A percentile compares a stretch with the other conserved stretches of the same genome.
Evolutionary conservation across 495 filamentous ascomycete species (phyloP).

Genomic region (Aspergillus affinis): DNA sequence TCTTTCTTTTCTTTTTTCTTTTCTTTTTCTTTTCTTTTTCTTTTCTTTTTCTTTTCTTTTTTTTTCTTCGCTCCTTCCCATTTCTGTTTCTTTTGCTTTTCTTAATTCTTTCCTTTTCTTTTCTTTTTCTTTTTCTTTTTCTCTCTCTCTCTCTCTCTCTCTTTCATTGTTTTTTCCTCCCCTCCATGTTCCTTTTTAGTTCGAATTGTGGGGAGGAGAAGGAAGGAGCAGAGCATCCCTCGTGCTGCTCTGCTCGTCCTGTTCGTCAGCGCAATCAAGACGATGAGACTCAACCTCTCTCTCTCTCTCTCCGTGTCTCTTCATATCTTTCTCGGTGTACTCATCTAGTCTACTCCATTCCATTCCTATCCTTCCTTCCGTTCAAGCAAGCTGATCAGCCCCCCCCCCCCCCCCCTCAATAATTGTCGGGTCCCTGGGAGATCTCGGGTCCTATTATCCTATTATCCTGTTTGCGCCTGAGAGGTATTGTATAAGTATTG

Average conservation of each 20-base stretch:
- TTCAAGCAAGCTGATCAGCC: conserved; percentile 11
- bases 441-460: too few species aligned
- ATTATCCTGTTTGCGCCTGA: too few species aligned
- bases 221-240: too few species aligned
- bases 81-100: conserved; percentile 13
- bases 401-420: conserved; percentile 3
- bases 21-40: conserved; percentile 4
- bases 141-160: not conserved
- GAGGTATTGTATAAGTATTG: conserved; percentile 19
- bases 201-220: not conserved
- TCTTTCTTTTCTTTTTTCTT: conserved; percentile 5
- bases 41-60: conserved; percentile 6
- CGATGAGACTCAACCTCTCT: too few species aligned
- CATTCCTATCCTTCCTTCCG: not conserved
- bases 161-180: too few species aligned
- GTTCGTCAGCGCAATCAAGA: too few species aligned
- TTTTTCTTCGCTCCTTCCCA: conserved; percentile 9
- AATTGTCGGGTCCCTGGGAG: not conserved
- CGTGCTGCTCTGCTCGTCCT: too few species aligned
- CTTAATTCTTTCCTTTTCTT: conserved; percentile 22
- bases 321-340: too few species aligned
- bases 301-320: not conserved
- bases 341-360: not conserved
- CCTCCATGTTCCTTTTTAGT: too few species aligned
- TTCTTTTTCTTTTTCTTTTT: not conserved